Base-by-base conservation (phyloP, 1,139 yeast genomes). In the Kodamaea derodonti region DNA sequence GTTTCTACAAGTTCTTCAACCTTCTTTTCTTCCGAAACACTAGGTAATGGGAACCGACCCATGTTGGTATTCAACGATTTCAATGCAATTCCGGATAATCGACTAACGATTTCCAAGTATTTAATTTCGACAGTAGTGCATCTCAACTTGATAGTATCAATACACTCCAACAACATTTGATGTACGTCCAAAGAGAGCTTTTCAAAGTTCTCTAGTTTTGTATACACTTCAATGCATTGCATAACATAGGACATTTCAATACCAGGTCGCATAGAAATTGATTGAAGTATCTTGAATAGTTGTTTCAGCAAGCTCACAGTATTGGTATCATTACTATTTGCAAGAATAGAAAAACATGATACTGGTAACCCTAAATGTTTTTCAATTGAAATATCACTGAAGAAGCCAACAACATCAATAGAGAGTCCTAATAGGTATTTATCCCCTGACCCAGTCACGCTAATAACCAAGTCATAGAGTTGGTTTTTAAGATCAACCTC, bases 21-120 rank as follows among this genome's bases (percentile, higher is more conserved):
- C 27, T 42, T 40, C 4, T 34, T 38, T 31, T 64, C 68, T 23
- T 55, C 56, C 7, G 40, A 28, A 2, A 49, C 38, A 31, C 54
- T 57, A 4, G 55, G 54, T 29, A 61, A 41, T 0, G 73, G 70
- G 27, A 62, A 51, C 14, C 65, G 46, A 1, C 70, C 64, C 73
- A 69, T 68, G 20, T 57, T 35, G 13, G 29, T 20, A 10, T 24
- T 29, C 14, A 36, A 18, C 11, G 9, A 14, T 4, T 31, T 22
- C 15, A 37, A 29, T 6, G 24, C 15, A 8, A 14, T 13, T 6
- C 11, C 11, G 12, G 28, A n/a, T 6, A 29, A 14, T 14, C 17
- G 18, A 18, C n/a, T 25, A 11, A 29, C 11, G 7, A 14, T n/a
- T 14, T 32, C 31, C 3, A 28, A 12, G 14, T 13, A 25, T 6